Evolutionary conservation across 202 grass and related monocot species (phyloP).

Genomic region (Alloteropsis angusta): DNA sequence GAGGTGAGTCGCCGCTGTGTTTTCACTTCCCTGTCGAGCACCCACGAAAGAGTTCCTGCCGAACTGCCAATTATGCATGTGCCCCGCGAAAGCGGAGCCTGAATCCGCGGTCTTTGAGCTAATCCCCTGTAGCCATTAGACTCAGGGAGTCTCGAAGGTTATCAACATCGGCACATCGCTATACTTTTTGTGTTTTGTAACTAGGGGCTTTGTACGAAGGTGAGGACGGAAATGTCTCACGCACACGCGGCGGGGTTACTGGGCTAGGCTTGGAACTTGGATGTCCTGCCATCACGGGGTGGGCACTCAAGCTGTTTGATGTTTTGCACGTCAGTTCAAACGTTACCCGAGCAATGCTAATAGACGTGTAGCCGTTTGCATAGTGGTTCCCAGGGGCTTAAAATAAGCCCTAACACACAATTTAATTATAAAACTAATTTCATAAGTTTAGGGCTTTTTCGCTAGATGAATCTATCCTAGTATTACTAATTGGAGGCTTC

Average conservation of each 20-base stretch:
- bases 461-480: no score
- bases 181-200: background rate
- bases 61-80: background rate
- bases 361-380: background rate
- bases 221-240: background rate
- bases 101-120: background rate
- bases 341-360: background rate
- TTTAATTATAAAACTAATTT: no score
- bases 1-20: background rate
- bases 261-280: no score
- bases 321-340: background rate
- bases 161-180: no score
- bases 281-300: background rate
- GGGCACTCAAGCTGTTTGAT: background rate
- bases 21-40: background rate
- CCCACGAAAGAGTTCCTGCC: conserved; percentile 18
- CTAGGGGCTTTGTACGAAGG: background rate
- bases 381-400: no score
- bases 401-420: no score
- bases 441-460: no score
- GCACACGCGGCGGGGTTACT: background rate
- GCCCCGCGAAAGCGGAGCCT: background rate
- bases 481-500: no score
- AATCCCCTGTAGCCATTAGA: background rate
- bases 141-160: background rate